Evolutionary conservation across 202 grass and related monocot species (phyloP).

Genomic region (Saccharum hybrid): DNA sequence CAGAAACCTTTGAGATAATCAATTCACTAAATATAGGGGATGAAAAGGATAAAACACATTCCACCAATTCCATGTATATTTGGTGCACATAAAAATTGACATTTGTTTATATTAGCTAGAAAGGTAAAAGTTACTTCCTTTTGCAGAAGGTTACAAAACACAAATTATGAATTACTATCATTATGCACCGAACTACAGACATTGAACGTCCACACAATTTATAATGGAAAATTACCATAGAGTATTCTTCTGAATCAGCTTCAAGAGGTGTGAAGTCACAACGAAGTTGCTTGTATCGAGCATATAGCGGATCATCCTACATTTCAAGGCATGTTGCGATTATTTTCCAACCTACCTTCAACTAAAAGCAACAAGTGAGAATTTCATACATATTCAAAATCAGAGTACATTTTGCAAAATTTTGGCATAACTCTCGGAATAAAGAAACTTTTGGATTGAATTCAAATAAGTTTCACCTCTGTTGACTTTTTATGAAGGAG

Average conservation of each 20-base stretch:
- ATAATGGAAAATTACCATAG: conserved; percentile 64
- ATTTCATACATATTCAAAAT: neutral
- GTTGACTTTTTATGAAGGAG: neutral
- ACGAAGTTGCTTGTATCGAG: conserved; percentile 77
- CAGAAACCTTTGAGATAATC: conserved; percentile 24
- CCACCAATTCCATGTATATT: neutral
- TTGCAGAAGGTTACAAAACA: conserved; percentile 16
- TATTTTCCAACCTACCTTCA: conserved; percentile 8
- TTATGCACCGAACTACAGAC: conserved; percentile 5
- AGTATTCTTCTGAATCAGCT: conserved; percentile 71
- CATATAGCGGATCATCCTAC: conserved; percentile 79
- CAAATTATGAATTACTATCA: neutral
- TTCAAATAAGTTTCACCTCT: too few species aligned
- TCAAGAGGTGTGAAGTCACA: conserved; percentile 78
- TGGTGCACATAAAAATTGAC: conserved; percentile 21
- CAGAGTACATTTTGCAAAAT: neutral
- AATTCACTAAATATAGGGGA: conserved; percentile 17
- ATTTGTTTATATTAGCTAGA: conserved; percentile 4
- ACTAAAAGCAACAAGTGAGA: conserved; percentile 1
- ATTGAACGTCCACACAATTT: neutral
- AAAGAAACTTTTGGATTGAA: neutral
- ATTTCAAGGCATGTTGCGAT: conserved; percentile 38
- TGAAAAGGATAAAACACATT: conserved; percentile 6
- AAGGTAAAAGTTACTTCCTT: conserved; percentile 2
- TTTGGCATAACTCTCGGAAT: neutral